Evolutionary conservation across 164 flowering plant species (phyloP), one percentile per base, ranked within the genome.

Genomic region (Vitis rupestris): DNA sequence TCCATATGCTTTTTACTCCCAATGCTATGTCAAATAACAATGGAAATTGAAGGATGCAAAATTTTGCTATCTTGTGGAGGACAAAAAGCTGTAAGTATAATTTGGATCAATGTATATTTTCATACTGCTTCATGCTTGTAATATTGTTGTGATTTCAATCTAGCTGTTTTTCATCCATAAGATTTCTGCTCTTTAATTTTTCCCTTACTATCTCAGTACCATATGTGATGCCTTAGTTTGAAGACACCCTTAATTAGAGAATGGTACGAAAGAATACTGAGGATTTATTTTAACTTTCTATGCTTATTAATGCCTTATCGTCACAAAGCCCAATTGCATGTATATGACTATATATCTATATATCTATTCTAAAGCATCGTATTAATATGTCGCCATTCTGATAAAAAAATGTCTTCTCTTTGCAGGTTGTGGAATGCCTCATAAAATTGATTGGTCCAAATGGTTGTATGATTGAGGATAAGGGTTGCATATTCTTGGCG

Each of bases 1-100:
- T 87, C 97, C 1, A 65, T 83, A 57, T 84, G 92, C 81, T 94
- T 94, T 79, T 67, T 94, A 84, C 97, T 94, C 76, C 99, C 97
- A 52, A 70, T 89, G 90, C 75, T 94, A 61, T 89, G 97, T 80
- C 99, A 94, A 84, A 78, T 83, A 67, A 94, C 99, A 58, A 87
- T 86, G 92, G 68, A 84, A 65, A 12, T 66, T 72, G 90, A 84
- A 73, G 97, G 94, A 75, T 93, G 93, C 61, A 80, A 74, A 67
- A 60, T 71, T 58, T 72, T 92, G 75, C 83, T 73, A 61, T 84
- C 83, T 50, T 74, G 80, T 64, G 88, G 92, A 72, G 94, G 91
- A 19, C 77, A 82, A 70, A 82, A 74, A 71, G 78, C 86, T 76
- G 99, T 94, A 79, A 82, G 98, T 74, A 51, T 49, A 58, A 68